A percentile compares a stretch with the other conserved stretches of the same genome.
Conservation (phyloP, 371 early-diverging fungal genomes). For the Globomyces sp. region DNA sequence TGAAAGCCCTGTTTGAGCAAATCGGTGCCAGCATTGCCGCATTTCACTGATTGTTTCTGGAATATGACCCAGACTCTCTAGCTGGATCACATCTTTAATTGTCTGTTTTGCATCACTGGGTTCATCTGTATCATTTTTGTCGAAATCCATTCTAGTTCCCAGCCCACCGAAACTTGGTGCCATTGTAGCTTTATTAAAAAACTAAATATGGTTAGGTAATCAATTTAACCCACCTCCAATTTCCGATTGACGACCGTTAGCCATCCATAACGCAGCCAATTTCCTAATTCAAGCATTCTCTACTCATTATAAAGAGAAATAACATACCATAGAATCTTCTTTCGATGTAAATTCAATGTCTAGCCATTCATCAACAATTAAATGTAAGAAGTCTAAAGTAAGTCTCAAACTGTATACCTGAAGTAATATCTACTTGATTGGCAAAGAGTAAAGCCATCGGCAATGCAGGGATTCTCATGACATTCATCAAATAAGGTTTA, state of each 20-base stretch:
- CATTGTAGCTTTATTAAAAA: too few species aligned
- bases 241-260: slow-evolving; percentile 26
- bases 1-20: slow-evolving; percentile 25
- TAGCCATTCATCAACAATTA: slow-evolving; percentile 61
- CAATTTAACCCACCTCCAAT: slow-evolving; percentile 16
- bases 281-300: slow-evolving; percentile 33
- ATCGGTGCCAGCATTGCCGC: slow-evolving; percentile 5
- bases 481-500: slow-evolving; percentile 64
- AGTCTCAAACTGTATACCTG: slow-evolving; percentile 14
- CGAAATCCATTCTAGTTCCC: too few species aligned
- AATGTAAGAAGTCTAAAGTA: slow-evolving; percentile 41
- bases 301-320: slow-evolving; percentile 4
- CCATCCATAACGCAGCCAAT: slow-evolving; percentile 44
- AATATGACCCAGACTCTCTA: too few species aligned
- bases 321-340: slow-evolving; percentile 24
- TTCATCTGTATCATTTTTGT: too few species aligned
- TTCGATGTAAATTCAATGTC: slow-evolving; percentile 49
- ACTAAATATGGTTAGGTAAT: neutral
- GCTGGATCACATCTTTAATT: too few species aligned
- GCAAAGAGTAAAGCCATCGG: slow-evolving; percentile 33
- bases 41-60: too few species aligned
- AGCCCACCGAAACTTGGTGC: too few species aligned
- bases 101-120: too few species aligned
- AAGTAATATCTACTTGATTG: slow-evolving; percentile 52
- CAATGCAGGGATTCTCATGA: slow-evolving; percentile 52